Conservation (phyloP, 2,329 filamentous ascomycete genomes). For the Penicillium sp. region DNA sequence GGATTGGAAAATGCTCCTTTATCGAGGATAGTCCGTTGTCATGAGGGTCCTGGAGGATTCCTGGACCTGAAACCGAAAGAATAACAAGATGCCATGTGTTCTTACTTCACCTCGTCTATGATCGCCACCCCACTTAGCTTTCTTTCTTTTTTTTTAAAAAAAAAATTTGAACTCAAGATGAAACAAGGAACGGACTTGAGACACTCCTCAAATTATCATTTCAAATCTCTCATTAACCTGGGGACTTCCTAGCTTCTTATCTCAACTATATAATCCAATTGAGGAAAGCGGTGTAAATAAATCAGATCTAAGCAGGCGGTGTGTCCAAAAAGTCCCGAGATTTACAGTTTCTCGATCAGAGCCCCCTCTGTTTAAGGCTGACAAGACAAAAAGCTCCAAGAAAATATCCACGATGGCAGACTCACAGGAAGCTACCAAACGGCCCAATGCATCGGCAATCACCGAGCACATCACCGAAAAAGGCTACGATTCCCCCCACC, state of each 20-base stretch:
- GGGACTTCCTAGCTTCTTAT: not conserved
- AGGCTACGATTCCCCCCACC: slow-evolving; percentile 26
- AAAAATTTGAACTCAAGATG: slow-evolving; percentile 7
- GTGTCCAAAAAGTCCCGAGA: not conserved
- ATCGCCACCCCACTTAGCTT: slow-evolving; percentile 20
- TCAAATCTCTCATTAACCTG: not conserved
- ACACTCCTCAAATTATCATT: not conserved
- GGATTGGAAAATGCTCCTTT: not conserved
- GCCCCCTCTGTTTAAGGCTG: not conserved
- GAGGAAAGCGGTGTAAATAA: slow-evolving; percentile 12
- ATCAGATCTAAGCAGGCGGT: slow-evolving; percentile 8
- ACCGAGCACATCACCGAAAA: slow-evolving; percentile 38
- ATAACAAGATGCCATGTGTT: slow-evolving; percentile 40
- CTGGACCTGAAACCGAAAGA: slow-evolving; percentile 8
- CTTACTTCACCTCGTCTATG: slow-evolving; percentile 26
- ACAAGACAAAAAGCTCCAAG: not conserved
- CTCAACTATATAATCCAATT: not conserved
- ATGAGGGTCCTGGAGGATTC: not conserved
- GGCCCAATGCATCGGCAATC: slow-evolving; percentile 39
- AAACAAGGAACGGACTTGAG: not conserved
- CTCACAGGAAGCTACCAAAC: not conserved
- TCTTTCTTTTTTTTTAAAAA: slow-evolving; percentile 4
- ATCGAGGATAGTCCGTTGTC: not conserved
- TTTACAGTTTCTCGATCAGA: slow-evolving; percentile 1
- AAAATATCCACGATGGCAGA: slow-evolving; percentile 17